Base-by-base conservation (phyloP, 257 asterid species). In the Plantago major region DNA sequence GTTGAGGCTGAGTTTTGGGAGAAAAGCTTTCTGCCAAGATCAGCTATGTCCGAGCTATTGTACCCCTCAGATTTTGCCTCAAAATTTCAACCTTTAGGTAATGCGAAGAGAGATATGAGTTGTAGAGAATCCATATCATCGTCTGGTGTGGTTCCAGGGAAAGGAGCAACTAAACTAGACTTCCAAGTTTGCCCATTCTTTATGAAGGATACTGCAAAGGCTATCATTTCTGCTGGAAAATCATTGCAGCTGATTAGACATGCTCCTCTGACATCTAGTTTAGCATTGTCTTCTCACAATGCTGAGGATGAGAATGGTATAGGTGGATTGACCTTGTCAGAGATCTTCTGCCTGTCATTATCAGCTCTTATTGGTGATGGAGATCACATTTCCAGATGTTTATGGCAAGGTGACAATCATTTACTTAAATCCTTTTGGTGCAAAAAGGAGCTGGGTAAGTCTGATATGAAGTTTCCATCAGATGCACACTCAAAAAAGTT, bases 1-100 rank as follows among this genome's bases (percentile, higher is more conserved):
- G 89, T 85, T 43, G 91, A 86, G 74, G 83, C 94, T 69, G 99
- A 89, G 70, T 92, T 89, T 74, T 92, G 99, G 99, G 99, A 86
- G 83, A 85, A 85, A 78, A 89, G 99, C 88, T 89, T 84, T 74
- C 78, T 75, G 73, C 87, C 70, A 19, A 81, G 95, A 73, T 73
- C 79, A 51, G 67, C 81, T 65, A 71, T 71, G 67, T 62, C 72
- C 55, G 73, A 67, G 53, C 84, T 79, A 58, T 65, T 68, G 33
- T 46, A 47, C 10, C 65, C 67, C 58, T 26, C 64, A 42, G 76
- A 65, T 60, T 61, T 78, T n/a, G n/a, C n/a, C n/a, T n/a, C n/a
- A n/a, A n/a, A n/a, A n/a, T n/a, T n/a, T n/a, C n/a, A n/a, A 45
- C 74, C 75, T 60, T 55, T 71, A 48, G 54, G 57, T 43, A 78